Evolutionary conservation across 2,329 filamentous ascomycete genomes (phyloP).

Genomic region (Diaporthe velutina): DNA sequence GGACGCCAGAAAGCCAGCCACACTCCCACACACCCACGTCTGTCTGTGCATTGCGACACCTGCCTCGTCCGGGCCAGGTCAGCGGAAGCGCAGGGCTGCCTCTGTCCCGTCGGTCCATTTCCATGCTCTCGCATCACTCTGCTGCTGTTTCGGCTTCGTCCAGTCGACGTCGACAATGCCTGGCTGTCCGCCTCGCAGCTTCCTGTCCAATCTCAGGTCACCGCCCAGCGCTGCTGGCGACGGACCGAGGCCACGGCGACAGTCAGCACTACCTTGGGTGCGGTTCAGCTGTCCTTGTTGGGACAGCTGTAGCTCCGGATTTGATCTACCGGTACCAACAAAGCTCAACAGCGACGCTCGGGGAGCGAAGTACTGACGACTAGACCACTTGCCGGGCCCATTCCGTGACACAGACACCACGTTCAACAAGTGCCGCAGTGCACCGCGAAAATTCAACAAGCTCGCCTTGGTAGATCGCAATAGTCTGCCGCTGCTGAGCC

Average conservation of each 20-base stretch:
- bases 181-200: neutral
- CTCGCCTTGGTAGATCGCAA: constrained; percentile 33
- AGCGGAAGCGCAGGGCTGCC: neutral
- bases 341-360: constrained; percentile 18
- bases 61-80: neutral
- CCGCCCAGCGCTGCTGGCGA: neutral
- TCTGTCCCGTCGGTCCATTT: neutral
- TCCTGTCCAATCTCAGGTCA: neutral
- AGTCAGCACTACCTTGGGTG: neutral
- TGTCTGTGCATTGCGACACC: constrained; percentile 8
- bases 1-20: constrained; percentile 8
- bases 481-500: constrained; percentile 30
- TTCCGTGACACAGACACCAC: constrained; percentile 32
- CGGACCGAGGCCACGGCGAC: constrained; percentile 8
- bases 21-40: neutral
- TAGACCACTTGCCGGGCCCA: constrained; percentile 24
- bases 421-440: constrained; percentile 31
- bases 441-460: constrained; percentile 28
- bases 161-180: neutral
- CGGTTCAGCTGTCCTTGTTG: neutral
- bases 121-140: neutral
- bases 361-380: constrained; percentile 8
- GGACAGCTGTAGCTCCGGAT: constrained; percentile 8
- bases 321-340: constrained; percentile 30
- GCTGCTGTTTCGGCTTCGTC: neutral